Evolutionary conservation across 805 yeast genomes (phyloP).

Genomic region (Yarrowia sp.): DNA sequence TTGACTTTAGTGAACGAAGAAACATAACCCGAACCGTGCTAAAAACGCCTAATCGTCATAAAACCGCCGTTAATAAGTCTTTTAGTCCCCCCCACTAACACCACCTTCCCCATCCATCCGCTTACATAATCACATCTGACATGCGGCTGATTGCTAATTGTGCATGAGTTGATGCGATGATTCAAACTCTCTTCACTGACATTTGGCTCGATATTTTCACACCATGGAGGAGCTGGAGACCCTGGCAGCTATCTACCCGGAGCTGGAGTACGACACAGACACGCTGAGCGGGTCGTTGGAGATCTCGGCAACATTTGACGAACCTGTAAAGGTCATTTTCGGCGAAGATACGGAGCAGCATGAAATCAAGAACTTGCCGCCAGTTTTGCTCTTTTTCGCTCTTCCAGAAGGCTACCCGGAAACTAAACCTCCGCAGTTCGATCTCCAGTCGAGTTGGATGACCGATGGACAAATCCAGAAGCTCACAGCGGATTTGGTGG

Average conservation of each 20-base stretch:
- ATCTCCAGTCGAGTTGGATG: conserved; percentile 2
- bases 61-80: too few species aligned
- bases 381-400: conserved; percentile 7
- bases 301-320: background rate
- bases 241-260: conserved; percentile 31
- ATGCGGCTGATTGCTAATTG: too few species aligned
- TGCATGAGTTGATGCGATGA: too few species aligned
- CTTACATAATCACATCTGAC: too few species aligned
- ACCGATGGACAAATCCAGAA: background rate
- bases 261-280: conserved; percentile 13
- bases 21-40: too few species aligned
- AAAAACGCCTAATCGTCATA: too few species aligned
- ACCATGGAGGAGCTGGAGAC: conserved; percentile 38
- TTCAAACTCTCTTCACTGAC: background rate
- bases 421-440: conserved; percentile 4
- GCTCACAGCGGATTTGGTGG: background rate
- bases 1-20: too few species aligned
- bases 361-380: conserved; percentile 8
- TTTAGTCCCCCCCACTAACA: too few species aligned
- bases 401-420: conserved; percentile 17
- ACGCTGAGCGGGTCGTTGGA: conserved; percentile 23
- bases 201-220: background rate
- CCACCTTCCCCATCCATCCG: too few species aligned
- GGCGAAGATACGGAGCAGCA: background rate
- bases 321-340: background rate